These are phyloP conservation scores for Plasmodium berghei DNA, from an alignment of 169 alveolate genomes.

Conservation along the genomic window DNA sequence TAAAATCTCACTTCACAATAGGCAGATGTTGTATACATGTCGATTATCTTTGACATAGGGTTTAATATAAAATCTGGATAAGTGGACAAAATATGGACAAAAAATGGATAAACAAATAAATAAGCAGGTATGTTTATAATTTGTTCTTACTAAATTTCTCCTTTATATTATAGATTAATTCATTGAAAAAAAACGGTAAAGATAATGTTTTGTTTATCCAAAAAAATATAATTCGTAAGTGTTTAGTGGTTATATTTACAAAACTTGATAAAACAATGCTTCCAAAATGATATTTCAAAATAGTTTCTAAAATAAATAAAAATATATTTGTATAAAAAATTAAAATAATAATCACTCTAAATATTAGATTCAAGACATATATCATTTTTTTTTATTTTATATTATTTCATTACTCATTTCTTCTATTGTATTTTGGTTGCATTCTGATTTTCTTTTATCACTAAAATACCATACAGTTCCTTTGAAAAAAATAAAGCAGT, in stretches of 20 bases:
- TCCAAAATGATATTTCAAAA: constrained; percentile 52
- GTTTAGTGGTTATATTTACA: constrained; percentile 28
- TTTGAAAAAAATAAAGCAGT: neutral
- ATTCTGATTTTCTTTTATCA: constrained; percentile 20
- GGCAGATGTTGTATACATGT: constrained; percentile 39
- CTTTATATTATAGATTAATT: constrained; percentile 36
- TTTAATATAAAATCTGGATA: constrained; percentile 28
- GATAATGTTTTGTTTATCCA: constrained; percentile 65
- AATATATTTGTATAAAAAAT: neutral
- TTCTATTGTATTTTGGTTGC: constrained; percentile 11
- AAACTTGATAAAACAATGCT: constrained; percentile 59
- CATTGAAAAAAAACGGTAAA: constrained; percentile 43
- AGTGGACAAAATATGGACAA: neutral
- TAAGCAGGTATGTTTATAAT: neutral
- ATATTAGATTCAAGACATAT: no score
- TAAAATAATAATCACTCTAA: no score
- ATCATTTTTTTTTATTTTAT: no score
- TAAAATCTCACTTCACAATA: constrained; percentile 46
- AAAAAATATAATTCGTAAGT: constrained; percentile 49
- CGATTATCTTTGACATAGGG: constrained; percentile 46
- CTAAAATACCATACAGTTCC: constrained; percentile 70
- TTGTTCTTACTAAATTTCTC: constrained; percentile 26
- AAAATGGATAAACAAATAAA: neutral
- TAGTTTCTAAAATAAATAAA: constrained; percentile 41
- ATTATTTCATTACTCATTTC: constrained; percentile 47